These are phyloP conservation scores for Tremellales sp. DNA, from an alignment of 1,284 basidiomycete genomes.

Conservation along the genomic window DNA sequence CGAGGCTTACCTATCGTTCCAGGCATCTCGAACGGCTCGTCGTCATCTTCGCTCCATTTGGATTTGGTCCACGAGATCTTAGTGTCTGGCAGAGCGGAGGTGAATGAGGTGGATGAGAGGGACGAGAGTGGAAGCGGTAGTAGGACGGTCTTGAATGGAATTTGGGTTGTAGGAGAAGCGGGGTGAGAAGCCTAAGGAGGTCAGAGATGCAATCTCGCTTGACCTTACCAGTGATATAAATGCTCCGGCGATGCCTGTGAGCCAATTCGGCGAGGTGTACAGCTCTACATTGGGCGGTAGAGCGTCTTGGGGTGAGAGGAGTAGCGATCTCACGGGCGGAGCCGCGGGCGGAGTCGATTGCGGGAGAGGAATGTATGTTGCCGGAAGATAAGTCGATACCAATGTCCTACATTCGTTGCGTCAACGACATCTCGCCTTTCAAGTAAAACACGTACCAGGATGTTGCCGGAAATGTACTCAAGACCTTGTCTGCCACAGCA, in stretches of 20 bases:
- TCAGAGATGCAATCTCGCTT: constrained; percentile 8
- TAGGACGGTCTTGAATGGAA: constrained; percentile 10
- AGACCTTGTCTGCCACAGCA: constrained; percentile 5
- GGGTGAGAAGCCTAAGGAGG: constrained; percentile 26
- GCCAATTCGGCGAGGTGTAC: constrained; percentile 39
- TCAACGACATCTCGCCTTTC: not conserved
- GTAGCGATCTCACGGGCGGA: too few species aligned
- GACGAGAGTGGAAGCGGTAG: constrained; percentile 38
- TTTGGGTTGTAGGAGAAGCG: constrained; percentile 9
- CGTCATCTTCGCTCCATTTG: constrained; percentile 38
- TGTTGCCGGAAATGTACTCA: constrained; percentile 8
- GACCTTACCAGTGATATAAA: constrained; percentile 25
- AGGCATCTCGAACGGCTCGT: constrained; percentile 31
- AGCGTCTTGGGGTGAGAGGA: too few species aligned
- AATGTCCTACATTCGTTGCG: constrained; percentile 27
- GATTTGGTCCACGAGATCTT: not conserved
- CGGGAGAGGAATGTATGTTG: constrained; percentile 36
- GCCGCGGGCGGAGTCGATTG: constrained; percentile 1
- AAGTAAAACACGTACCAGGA: constrained; percentile 19
- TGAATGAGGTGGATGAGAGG: constrained; percentile 7
- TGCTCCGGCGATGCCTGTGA: constrained; percentile 35
- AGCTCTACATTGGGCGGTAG: too few species aligned
- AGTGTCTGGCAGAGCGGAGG: constrained; percentile 6
- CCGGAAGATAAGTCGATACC: constrained; percentile 36
- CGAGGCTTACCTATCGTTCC: constrained; percentile 29